A percentile compares a stretch with the other conserved stretches of the same genome.
These are phyloP conservation scores for Beauveria sp. DNA, from an alignment of 2,329 filamentous ascomycete species.

Conservation along the genomic window DNA sequence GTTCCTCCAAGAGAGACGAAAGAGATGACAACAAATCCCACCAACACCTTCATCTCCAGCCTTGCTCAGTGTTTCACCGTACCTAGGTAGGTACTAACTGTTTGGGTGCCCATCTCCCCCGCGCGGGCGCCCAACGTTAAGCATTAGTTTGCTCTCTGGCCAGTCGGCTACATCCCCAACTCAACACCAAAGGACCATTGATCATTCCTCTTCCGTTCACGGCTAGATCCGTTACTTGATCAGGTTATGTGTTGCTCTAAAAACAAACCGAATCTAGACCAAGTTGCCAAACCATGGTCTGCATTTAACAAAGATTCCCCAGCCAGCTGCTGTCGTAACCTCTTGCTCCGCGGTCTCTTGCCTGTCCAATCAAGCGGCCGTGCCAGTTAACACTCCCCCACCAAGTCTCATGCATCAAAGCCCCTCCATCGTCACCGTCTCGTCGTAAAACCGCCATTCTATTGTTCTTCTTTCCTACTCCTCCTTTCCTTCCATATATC, in stretches of 20 bases:
- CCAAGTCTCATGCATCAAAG: conserved; percentile 12
- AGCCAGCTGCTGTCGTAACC: background rate
- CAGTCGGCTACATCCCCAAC: background rate
- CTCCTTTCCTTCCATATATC: background rate
- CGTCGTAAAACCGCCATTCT: conserved; percentile 14
- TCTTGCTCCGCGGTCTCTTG: background rate
- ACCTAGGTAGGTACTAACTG: background rate
- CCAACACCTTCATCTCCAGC: too few relatives aligned
- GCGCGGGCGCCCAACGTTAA: background rate
- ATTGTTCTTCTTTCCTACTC: conserved; percentile 4
- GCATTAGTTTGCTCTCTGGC: background rate
- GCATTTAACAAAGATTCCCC: background rate
- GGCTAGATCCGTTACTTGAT: background rate
- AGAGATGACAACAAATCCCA: too few relatives aligned
- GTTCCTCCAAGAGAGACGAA: too few relatives aligned
- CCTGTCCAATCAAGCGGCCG: conserved; percentile 8
- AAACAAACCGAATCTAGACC: background rate
- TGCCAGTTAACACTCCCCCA: conserved; percentile 4
- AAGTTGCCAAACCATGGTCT: background rate
- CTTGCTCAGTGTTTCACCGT: background rate
- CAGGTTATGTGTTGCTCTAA: background rate
- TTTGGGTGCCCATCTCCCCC: background rate
- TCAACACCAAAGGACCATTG: background rate
- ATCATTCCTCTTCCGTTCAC: background rate
- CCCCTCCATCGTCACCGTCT: conserved; percentile 29